These are phyloP conservation scores for Spizellomyces punctatus DNA, from an alignment of 192 early-diverging fungal species.

Conservation along the genomic window DNA sequence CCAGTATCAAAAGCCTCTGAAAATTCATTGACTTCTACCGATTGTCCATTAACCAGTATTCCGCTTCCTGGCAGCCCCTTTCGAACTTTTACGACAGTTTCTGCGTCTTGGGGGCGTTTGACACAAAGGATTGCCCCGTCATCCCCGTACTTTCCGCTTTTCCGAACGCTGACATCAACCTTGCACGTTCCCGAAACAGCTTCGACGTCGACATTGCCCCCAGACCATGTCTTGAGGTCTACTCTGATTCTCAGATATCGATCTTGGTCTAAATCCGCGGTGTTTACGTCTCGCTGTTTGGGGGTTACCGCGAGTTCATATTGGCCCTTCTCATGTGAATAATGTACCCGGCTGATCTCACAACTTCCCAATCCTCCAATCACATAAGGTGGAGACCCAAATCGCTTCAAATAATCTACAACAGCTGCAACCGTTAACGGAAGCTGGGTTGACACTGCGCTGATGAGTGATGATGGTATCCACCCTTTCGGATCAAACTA, in stretches of 20 bases:
- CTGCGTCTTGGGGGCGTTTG: no score
- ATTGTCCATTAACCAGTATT: constrained; percentile 13
- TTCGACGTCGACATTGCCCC: constrained; percentile 7
- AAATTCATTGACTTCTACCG: background rate
- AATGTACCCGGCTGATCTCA: background rate
- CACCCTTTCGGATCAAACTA: constrained; percentile 27
- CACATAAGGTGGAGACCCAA: constrained; percentile 19
- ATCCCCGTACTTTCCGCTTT: constrained; percentile 11
- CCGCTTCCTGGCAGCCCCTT: constrained; percentile 13
- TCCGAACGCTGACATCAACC: background rate
- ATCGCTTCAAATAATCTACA: constrained; percentile 6
- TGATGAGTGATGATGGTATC: constrained; percentile 24
- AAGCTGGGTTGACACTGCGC: constrained; percentile 27
- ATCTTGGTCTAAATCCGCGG: background rate
- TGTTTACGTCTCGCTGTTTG: background rate
- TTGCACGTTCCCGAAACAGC: background rate
- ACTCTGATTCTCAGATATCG: background rate
- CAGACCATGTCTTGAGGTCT: constrained; percentile 17
- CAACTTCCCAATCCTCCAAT: constrained; percentile 4
- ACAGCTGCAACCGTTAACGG: constrained; percentile 30
- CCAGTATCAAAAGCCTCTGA: background rate
- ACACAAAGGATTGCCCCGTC: background rate
- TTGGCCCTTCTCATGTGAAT: background rate
- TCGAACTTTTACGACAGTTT: background rate
- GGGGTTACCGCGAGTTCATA: background rate